phyloP scores from a whole-genome alignment of 352 stramenopile species.

The Phytophthora sansomeana region DNA sequence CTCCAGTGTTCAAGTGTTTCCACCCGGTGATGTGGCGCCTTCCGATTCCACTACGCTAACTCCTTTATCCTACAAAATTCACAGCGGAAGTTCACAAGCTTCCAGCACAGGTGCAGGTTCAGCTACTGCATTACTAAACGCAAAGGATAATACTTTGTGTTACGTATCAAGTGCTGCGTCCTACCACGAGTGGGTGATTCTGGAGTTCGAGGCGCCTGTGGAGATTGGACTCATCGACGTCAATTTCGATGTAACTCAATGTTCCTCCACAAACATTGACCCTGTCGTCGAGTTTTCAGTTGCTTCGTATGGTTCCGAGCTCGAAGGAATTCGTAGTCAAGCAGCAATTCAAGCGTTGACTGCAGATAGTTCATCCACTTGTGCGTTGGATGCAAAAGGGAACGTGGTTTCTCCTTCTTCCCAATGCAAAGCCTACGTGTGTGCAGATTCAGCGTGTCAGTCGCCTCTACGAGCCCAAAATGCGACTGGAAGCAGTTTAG shows the following conservation, averaged over 20 bases:
- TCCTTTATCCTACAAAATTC: slow-evolving; percentile 63
- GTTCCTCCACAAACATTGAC: slow-evolving; percentile 38
- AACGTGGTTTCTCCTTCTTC: slow-evolving; percentile 20
- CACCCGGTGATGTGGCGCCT: slow-evolving; percentile 43
- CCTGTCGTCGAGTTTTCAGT: slow-evolving; percentile 52
- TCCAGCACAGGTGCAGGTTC: slow-evolving; percentile 46
- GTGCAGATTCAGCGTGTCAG: slow-evolving; percentile 43
- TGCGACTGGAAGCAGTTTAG: slow-evolving; percentile 31
- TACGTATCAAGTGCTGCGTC: slow-evolving; percentile 52
- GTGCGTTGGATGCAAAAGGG: slow-evolving; percentile 38
- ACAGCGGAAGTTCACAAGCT: slow-evolving; percentile 71
- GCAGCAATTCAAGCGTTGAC: slow-evolving; percentile 19
- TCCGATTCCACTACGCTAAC: slow-evolving; percentile 25
- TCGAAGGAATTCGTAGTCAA: slow-evolving; percentile 43
- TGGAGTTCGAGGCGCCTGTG: slow-evolving; percentile 55
- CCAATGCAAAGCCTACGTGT: slow-evolving; percentile 36
- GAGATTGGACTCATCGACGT: slow-evolving; percentile 65
- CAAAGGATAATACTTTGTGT: slow-evolving; percentile 38
- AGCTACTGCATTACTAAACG: slow-evolving; percentile 38
- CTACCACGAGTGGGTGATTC: slow-evolving; percentile 74
- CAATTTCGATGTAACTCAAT: slow-evolving; percentile 47
- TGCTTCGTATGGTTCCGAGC: slow-evolving; percentile 43
- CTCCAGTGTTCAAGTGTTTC: slow-evolving; percentile 55
- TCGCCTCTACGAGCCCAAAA: slow-evolving; percentile 6
- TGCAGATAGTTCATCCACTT: slow-evolving; percentile 15